These are phyloP conservation scores for Alternaria gansuensis DNA, from an alignment of 2,329 filamentous ascomycete genomes.

Conservation along the genomic window DNA sequence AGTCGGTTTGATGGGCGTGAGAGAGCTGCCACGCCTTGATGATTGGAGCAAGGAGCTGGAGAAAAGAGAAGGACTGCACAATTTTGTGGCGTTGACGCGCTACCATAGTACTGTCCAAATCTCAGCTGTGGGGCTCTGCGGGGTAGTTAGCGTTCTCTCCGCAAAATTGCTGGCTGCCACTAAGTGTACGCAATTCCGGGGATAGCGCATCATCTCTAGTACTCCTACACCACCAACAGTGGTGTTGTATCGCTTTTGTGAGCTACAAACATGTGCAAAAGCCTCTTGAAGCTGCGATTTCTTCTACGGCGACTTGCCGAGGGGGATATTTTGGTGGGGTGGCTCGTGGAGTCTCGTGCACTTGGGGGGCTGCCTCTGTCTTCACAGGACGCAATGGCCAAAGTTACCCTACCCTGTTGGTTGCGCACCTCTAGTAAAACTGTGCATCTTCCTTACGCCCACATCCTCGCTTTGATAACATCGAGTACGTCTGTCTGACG, in stretches of 20 bases:
- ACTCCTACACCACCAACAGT: too few species aligned
- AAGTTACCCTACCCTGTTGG: neutral
- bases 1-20: conserved; percentile 24
- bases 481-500: neutral
- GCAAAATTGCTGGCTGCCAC: conserved; percentile 10
- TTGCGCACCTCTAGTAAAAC: neutral
- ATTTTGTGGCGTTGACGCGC: neutral
- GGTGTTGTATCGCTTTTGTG: too few species aligned
- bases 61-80: conserved; percentile 11
- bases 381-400: conserved; percentile 1
- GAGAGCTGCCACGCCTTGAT: conserved; percentile 31
- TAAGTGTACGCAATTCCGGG: too few species aligned
- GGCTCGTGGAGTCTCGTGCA: too few species aligned
- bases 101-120: neutral
- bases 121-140: conserved; percentile 19
- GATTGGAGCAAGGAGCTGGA: conserved; percentile 28
- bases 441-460: neutral
- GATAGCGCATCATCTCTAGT: too few species aligned
- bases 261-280: too few species aligned
- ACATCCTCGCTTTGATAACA: neutral
- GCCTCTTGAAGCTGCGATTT: too few species aligned
- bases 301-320: too few species aligned
- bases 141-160: conserved; percentile 12
- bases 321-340: too few species aligned
- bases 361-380: neutral